Evolutionary conservation across 2,329 filamentous ascomycete species (phyloP).

Genomic region (Paraconiothyrium brasiliense): DNA sequence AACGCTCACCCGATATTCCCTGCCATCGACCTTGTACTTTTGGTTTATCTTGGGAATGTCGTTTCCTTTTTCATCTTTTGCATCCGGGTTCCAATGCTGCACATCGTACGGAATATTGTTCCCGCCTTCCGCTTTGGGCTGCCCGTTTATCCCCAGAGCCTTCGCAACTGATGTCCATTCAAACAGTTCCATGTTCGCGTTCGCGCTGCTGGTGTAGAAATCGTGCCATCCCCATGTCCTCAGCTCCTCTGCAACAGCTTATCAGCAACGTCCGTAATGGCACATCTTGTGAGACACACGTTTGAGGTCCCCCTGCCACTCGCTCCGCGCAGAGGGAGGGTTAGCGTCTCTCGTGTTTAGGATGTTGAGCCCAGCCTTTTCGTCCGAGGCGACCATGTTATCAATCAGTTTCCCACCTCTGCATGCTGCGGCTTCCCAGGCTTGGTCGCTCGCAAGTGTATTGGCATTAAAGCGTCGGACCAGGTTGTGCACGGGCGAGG

Average conservation of each 20-base stretch:
- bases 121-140: constrained; percentile 21
- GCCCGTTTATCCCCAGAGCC: constrained; percentile 22
- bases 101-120: constrained; percentile 26
- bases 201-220: constrained; percentile 9
- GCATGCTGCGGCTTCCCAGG: background rate
- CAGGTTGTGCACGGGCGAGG: background rate
- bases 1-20: constrained; percentile 22
- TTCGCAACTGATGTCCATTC: constrained; percentile 17
- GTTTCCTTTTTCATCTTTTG: constrained; percentile 16
- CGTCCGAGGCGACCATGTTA: background rate
- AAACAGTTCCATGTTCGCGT: constrained; percentile 26
- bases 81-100: constrained; percentile 27
- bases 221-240: constrained; percentile 29
- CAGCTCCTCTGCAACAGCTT: constrained; percentile 14
- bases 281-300: constrained; percentile 2
- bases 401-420: background rate
- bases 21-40: constrained; percentile 27
- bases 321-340: constrained; percentile 28
- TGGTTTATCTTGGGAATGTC: constrained; percentile 24
- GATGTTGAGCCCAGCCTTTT: constrained; percentile 2
- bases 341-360: constrained; percentile 4
- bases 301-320: constrained; percentile 26
- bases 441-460: background rate
- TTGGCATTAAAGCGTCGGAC: background rate
- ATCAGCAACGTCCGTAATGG: background rate